Evolutionary conservation across 768 basidiomycete genomes (phyloP).

Genomic region (Termitomyces sp.): DNA sequence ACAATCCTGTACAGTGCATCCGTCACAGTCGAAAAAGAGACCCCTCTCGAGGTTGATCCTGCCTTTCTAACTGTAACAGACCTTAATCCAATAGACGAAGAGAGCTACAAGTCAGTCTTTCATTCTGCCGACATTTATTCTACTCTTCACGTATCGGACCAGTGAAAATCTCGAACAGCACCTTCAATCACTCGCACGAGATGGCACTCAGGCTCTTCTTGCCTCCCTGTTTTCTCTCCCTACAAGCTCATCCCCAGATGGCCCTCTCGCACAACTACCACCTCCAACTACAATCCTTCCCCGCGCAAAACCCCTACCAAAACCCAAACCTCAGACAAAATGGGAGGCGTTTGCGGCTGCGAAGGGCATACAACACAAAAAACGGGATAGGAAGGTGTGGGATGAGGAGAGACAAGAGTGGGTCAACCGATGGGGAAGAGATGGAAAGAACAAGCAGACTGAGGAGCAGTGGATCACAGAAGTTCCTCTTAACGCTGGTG

Average conservation of each 20-base stretch:
- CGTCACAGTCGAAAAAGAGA: conserved; percentile 70
- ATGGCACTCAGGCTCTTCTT: conserved; percentile 79
- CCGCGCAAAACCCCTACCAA: conserved; percentile 87
- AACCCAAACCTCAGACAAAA: conserved; percentile 88
- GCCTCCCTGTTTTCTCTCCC: conserved; percentile 80
- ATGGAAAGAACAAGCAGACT: conserved; percentile 81
- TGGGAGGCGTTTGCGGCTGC: conserved; percentile 95
- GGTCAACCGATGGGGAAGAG: conserved; percentile 86
- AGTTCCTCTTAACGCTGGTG: conserved; percentile 83
- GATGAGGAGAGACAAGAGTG: conserved; percentile 94
- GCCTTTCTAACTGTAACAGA: conserved; percentile 86
- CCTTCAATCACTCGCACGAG: conserved; percentile 71
- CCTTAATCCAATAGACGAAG: conserved; percentile 78
- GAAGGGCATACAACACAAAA: conserved; percentile 86
- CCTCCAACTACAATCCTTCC: conserved; percentile 73
- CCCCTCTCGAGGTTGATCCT: conserved; percentile 72
- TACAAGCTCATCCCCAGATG: conserved; percentile 65
- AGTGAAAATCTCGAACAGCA: conserved; percentile 79
- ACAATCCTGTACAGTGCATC: conserved; percentile 43
- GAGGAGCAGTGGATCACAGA: conserved; percentile 92
- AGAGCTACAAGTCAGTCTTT: conserved; percentile 65
- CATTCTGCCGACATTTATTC: neutral
- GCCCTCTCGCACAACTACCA: conserved; percentile 81
- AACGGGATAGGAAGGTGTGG: conserved; percentile 78
- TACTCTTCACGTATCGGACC: conserved; percentile 1